Conservation (phyloP, 2,329 filamentous ascomycete genomes). For the Tympanopsis confertula region DNA sequence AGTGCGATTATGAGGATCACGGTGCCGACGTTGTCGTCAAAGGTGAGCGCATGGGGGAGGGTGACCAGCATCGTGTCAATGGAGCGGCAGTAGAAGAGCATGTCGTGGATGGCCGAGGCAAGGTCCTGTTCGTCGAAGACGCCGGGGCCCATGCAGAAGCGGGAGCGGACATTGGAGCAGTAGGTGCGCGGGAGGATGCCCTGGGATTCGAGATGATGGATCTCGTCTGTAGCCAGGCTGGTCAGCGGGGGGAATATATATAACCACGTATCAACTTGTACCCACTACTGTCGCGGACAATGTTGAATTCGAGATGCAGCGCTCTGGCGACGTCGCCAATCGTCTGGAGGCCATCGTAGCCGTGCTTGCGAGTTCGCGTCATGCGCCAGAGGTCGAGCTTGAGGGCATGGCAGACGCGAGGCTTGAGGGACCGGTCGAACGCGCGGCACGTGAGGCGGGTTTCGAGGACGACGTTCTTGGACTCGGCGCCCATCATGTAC, state of each 20-base stretch:
- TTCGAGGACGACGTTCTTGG: background rate
- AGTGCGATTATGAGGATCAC: background rate
- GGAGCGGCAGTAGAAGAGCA: background rate
- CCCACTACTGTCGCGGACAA: background rate
- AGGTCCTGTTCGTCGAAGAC: background rate
- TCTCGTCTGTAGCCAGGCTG: too few relatives aligned
- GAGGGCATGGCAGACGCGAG: background rate
- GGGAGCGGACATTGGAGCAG: background rate
- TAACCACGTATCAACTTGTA: too few relatives aligned
- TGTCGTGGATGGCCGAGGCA: background rate
- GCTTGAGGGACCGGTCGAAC: background rate
- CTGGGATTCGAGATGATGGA: too few relatives aligned
- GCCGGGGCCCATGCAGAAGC: background rate
- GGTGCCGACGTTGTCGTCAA: background rate
- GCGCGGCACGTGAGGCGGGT: background rate
- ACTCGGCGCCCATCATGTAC: background rate
- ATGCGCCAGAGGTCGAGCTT: background rate
- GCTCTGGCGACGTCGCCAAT: background rate
- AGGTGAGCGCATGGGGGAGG: background rate
- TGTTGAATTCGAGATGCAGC: background rate
- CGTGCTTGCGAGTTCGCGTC: too few relatives aligned
- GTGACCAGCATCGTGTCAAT: background rate
- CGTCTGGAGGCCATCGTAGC: background rate
- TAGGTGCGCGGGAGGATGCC: too few relatives aligned
- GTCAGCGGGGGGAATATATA: too few relatives aligned